phyloP scores from a whole-genome alignment of 768 basidiomycete species.

The Serpula lacrymans region DNA sequence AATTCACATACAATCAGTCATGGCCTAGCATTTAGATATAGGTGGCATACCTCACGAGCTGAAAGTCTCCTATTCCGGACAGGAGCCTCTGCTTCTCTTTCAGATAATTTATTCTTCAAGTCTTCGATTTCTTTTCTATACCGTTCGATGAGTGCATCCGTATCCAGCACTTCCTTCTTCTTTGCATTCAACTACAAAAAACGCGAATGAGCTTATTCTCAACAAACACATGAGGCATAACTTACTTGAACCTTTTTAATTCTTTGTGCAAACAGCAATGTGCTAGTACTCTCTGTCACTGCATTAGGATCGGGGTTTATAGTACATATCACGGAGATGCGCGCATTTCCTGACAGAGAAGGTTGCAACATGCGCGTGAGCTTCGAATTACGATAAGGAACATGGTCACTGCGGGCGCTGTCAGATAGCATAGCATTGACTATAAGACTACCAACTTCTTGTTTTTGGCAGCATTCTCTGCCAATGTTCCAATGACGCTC shows the following conservation, averaged over 20 bases:
- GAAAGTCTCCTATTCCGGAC: slow-evolving; percentile 39
- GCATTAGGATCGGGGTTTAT: slow-evolving; percentile 83
- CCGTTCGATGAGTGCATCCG: slow-evolving; percentile 88
- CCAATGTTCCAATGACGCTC: slow-evolving; percentile 86
- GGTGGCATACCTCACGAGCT: slow-evolving; percentile 39
- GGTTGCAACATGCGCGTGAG: slow-evolving; percentile 93
- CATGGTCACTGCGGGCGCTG: slow-evolving; percentile 62
- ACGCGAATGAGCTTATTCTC: not conserved
- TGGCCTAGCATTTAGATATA: not conserved
- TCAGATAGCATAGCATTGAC: not conserved
- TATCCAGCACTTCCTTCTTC: slow-evolving; percentile 93
- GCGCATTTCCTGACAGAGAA: slow-evolving; percentile 90
- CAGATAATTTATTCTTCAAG: slow-evolving; percentile 68
- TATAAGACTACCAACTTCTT: slow-evolving; percentile 49
- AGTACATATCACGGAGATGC: slow-evolving; percentile 95
- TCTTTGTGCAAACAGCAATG: slow-evolving; percentile 85
- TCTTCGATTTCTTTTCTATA: slow-evolving; percentile 95
- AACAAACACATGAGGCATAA: slow-evolving; percentile 2
- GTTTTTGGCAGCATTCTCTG: slow-evolving; percentile 78
- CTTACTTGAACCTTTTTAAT: slow-evolving; percentile 84
- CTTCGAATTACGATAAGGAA: slow-evolving; percentile 95
- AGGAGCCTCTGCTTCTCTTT: slow-evolving; percentile 64
- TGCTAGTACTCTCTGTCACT: slow-evolving; percentile 81
- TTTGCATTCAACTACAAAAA: slow-evolving; percentile 64
- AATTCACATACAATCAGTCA: not conserved